Conservation (phyloP, 2,329 filamentous ascomycete genomes). For the Paecilomyces sp. region DNA sequence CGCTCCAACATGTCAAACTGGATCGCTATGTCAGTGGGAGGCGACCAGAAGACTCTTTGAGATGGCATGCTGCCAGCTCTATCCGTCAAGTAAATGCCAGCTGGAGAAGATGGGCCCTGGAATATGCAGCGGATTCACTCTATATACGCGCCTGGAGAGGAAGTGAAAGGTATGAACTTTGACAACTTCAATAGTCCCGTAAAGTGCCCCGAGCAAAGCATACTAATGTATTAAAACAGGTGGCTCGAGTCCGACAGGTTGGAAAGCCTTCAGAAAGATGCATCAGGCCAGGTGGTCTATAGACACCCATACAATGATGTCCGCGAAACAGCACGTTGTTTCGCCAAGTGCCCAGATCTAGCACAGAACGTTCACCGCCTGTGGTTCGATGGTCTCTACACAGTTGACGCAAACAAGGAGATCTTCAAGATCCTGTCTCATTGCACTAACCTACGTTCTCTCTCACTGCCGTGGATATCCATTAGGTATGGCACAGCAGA, state of each 20-base stretch:
- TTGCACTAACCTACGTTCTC: constrained; percentile 40
- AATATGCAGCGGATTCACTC: constrained; percentile 44
- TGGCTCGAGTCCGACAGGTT: constrained; percentile 16
- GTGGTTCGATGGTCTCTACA: constrained; percentile 51
- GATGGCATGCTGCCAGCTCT: constrained; percentile 44
- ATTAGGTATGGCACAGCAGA: constrained; percentile 41
- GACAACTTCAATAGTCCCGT: background rate
- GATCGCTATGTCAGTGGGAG: constrained; percentile 47
- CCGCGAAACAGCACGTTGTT: constrained; percentile 40
- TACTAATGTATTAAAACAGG: constrained; percentile 3
- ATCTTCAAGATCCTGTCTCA: constrained; percentile 43
- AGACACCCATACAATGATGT: constrained; percentile 46
- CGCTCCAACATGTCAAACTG: constrained; percentile 36
- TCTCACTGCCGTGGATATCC: constrained; percentile 48
- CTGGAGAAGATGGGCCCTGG: constrained; percentile 49
- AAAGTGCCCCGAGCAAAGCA: background rate
- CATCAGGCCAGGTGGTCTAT: constrained; percentile 43
- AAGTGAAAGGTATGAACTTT: constrained; percentile 34
- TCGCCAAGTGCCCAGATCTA: constrained; percentile 37
- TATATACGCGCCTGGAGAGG: constrained; percentile 49
- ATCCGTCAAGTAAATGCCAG: constrained; percentile 43
- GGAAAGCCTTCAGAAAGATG: constrained; percentile 20
- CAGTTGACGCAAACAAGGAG: constrained; percentile 42
- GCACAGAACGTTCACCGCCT: constrained; percentile 45
- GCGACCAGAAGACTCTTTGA: constrained; percentile 43